Evolutionary conservation across 257 asterid species (phyloP).

Genomic region (Ballota nigra): DNA sequence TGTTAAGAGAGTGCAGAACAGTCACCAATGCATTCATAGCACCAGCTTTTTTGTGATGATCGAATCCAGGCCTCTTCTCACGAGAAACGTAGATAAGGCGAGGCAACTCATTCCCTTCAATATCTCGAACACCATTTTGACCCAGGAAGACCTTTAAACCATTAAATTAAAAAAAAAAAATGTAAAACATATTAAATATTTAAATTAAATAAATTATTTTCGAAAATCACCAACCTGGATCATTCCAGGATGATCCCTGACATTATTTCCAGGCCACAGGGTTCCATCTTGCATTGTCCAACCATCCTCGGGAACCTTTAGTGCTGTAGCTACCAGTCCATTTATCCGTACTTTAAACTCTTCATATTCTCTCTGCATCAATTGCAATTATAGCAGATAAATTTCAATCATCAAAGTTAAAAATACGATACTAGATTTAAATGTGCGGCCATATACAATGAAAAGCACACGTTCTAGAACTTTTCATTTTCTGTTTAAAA

Average conservation of each 20-base stretch:
- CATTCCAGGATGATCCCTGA: constrained; percentile 94
- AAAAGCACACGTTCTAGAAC: background rate
- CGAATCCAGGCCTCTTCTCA: constrained; percentile 91
- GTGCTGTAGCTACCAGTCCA: constrained; percentile 78
- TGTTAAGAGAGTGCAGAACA: background rate
- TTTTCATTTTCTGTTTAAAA: background rate
- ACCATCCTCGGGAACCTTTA: constrained; percentile 88
- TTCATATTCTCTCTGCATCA: constrained; percentile 79
- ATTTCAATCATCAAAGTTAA: constrained; percentile 3
- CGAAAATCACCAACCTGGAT: constrained; percentile 56
- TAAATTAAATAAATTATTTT: background rate
- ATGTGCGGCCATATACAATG: background rate
- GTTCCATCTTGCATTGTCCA: constrained; percentile 97
- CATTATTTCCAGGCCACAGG: constrained; percentile 87
- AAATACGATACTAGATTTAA: background rate
- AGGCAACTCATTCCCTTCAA: constrained; percentile 84
- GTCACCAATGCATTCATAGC: constrained; percentile 92
- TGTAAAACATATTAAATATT: background rate
- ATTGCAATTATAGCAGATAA: constrained; percentile 9
- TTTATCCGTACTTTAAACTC: constrained; percentile 82
- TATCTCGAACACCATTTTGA: constrained; percentile 70
- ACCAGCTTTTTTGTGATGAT: constrained; percentile 91
- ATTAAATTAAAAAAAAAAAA: background rate
- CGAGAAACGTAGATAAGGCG: constrained; percentile 89
- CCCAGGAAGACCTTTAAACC: constrained; percentile 65